Evolutionary conservation across 2,329 filamentous ascomycete genomes (phyloP).

Genomic region (Pestalotiopsis sp.): DNA sequence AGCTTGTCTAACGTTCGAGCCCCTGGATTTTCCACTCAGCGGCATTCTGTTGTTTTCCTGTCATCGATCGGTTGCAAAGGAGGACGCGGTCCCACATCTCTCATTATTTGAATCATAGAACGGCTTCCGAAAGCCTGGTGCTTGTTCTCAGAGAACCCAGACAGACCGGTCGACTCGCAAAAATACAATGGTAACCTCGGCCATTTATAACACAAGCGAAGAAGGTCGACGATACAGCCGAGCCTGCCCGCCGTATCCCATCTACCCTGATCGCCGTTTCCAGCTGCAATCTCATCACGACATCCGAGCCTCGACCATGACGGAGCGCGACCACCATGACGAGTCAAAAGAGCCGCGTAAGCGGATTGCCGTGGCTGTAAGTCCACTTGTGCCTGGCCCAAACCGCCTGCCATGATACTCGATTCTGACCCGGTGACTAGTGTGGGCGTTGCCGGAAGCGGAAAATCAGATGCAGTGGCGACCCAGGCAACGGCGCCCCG

Average conservation of each 20-base stretch:
- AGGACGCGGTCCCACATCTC: slow-evolving; percentile 24
- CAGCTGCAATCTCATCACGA: slow-evolving; percentile 38
- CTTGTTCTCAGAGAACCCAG: background rate
- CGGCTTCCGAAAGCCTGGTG: slow-evolving; percentile 12
- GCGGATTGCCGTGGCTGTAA: slow-evolving; percentile 60
- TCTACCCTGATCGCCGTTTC: slow-evolving; percentile 37
- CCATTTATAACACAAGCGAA: slow-evolving; percentile 36
- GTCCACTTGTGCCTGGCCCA: slow-evolving; percentile 24
- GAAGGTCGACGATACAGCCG: slow-evolving; percentile 40
- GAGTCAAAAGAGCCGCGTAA: slow-evolving; percentile 51
- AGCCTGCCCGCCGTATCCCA: slow-evolving; percentile 36
- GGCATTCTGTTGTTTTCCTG: slow-evolving; percentile 14
- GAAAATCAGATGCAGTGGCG: slow-evolving; percentile 93
- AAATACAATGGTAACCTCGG: slow-evolving; percentile 42
- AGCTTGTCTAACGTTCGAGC: slow-evolving; percentile 11
- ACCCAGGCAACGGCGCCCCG: slow-evolving; percentile 71
- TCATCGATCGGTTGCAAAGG: slow-evolving; percentile 23
- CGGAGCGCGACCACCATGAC: slow-evolving; percentile 37
- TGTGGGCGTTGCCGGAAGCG: slow-evolving; percentile 87
- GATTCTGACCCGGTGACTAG: slow-evolving; percentile 43
- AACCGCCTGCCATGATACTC: background rate
- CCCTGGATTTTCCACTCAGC: slow-evolving; percentile 16
- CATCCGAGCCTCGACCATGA: slow-evolving; percentile 36
- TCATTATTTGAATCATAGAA: slow-evolving; percentile 11
- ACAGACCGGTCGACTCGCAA: slow-evolving; percentile 14